A percentile compares a stretch with the other conserved stretches of the same genome.
phyloP scores from a whole-genome alignment of 768 basidiomycete species.

The Crassisporium funariophilum region DNA sequence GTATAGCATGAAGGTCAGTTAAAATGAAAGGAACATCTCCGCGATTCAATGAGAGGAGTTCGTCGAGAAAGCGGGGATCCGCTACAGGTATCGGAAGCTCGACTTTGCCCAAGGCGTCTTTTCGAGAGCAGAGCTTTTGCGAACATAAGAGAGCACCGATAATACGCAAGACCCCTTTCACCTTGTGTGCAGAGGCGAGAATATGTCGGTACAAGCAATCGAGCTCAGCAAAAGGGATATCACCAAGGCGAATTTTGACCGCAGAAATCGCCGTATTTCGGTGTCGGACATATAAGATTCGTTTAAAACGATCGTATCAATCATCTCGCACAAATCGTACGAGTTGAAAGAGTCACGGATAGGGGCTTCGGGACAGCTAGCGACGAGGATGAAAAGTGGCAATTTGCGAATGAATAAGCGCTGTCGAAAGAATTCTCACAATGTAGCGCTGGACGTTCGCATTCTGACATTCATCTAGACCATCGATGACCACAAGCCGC shows the following conservation, averaged over 20 bases:
- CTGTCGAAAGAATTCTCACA: conserved; percentile 28
- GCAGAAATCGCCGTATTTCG: conserved; percentile 26
- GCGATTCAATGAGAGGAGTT: conserved; percentile 25
- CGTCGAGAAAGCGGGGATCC: conserved; percentile 28
- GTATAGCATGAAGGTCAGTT: conserved; percentile 25
- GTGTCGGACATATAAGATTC: conserved; percentile 24
- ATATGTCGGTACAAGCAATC: conserved; percentile 27
- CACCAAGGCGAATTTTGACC: conserved; percentile 20
- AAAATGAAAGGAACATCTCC: conserved; percentile 27
- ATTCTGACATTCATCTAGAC: conserved; percentile 27
- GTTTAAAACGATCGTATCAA: conserved; percentile 25
- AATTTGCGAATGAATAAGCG: conserved; percentile 23
- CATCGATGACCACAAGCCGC: conserved; percentile 29
- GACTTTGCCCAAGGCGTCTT: conserved; percentile 10
- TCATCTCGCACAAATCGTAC: conserved; percentile 27
- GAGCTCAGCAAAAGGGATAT: conserved; percentile 28
- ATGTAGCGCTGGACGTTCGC: conserved; percentile 30
- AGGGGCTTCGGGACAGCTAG: conserved; percentile 28
- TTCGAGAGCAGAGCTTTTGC: conserved; percentile 17
- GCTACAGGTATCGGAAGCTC: conserved; percentile 25
- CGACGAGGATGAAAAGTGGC: conserved; percentile 31
- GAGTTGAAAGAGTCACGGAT: conserved; percentile 31
- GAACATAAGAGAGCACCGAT: conserved; percentile 26
- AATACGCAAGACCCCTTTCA: conserved; percentile 25
- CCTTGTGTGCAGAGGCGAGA: conserved; percentile 21